Conservation (phyloP, 106 monocot species). For the Gastrodia elata region DNA sequence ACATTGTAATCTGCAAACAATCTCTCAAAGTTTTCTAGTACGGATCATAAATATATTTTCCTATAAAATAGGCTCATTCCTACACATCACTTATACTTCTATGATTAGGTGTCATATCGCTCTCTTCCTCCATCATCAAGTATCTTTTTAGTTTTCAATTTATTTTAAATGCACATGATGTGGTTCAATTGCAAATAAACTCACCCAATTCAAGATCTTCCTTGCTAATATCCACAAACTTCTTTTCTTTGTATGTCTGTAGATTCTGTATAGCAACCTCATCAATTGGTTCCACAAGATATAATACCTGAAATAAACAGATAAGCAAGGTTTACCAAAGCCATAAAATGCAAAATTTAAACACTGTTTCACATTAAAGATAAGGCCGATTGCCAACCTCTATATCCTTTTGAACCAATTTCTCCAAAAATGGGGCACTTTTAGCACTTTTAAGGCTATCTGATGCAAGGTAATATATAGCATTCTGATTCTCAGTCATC, state of each 20-base stretch:
- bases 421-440: slow-evolving; percentile 92
- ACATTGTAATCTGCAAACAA: too few species aligned
- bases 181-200: slow-evolving; percentile 3
- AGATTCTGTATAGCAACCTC: slow-evolving; percentile 96
- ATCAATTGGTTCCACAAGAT: slow-evolving; percentile 94
- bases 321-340: slow-evolving; percentile 1
- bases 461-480: slow-evolving; percentile 85
- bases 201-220: slow-evolving; percentile 92
- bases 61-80: too few species aligned
- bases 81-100: too few species aligned
- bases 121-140: too few species aligned
- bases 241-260: slow-evolving; percentile 93
- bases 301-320: slow-evolving; percentile 51
- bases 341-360: neutral
- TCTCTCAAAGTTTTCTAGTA: too few species aligned
- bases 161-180: neutral
- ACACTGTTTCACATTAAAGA: neutral
- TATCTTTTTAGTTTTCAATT: too few species aligned
- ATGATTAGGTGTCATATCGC: too few species aligned
- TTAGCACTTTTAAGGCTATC: slow-evolving; percentile 96
- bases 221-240: slow-evolving; percentile 99
- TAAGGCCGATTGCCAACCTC: slow-evolving; percentile 32
- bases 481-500: slow-evolving; percentile 88
- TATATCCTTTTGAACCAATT: slow-evolving; percentile 81
- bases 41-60: too few species aligned